Percentiles rank a stretch among this genome's conserved stretches.
Evolutionary conservation across 1,284 basidiomycete genomes (phyloP).

Genomic region (Phellopilus nigrolimitatus): DNA sequence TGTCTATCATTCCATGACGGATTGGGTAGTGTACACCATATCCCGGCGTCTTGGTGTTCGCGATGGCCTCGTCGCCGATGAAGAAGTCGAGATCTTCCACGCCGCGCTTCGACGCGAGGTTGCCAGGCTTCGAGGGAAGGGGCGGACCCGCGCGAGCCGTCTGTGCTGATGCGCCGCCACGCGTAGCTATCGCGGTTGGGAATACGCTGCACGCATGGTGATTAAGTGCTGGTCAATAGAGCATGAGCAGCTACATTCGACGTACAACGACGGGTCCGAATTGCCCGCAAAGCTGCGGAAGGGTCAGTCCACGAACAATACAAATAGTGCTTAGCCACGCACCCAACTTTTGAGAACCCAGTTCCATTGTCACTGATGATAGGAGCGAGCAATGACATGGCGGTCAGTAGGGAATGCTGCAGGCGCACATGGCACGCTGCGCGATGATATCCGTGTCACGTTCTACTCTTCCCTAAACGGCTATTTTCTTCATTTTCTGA

Average conservation of each 20-base stretch:
- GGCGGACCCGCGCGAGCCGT: conserved; percentile 61
- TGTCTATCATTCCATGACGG: conserved; percentile 97
- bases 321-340: conserved; percentile 28
- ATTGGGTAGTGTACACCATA: conserved; percentile 98
- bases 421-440: neutral
- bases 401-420: conserved; percentile 4
- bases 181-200: conserved; percentile 92
- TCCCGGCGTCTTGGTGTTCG: conserved; percentile 85
- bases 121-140: conserved; percentile 81
- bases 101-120: conserved; percentile 94
- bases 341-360: conserved; percentile 98
- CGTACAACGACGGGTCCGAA: conserved; percentile 95
- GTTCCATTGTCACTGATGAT: conserved; percentile 98
- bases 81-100: conserved; percentile 99
- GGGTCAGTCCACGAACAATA: conserved; percentile 12
- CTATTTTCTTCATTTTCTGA: too few species aligned
- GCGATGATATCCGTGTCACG: conserved; percentile 13
- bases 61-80: conserved; percentile 97
- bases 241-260: conserved; percentile 24
- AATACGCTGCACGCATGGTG: conserved; percentile 59
- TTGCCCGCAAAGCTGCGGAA: conserved; percentile 88
- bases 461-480: too few species aligned
- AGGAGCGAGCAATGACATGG: conserved; percentile 79
- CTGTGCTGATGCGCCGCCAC: conserved; percentile 57
- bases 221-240: conserved; percentile 1